Base-by-base conservation (phyloP, 78 protist genomes). In the Mastigamoeba balamuthi region DNA sequence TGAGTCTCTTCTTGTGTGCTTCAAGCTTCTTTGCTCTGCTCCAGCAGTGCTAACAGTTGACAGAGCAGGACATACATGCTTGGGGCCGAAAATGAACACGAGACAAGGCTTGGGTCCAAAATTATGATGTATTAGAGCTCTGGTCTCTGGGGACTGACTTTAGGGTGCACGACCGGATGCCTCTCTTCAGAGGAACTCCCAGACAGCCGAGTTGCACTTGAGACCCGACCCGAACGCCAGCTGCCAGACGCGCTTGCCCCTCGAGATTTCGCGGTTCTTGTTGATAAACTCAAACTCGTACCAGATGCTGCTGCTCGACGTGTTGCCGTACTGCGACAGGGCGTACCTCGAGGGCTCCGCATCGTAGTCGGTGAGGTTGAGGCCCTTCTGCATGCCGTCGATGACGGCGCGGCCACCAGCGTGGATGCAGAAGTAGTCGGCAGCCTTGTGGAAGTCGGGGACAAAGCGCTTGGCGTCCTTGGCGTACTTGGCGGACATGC, bases 331-430 rank as follows among this genome's bases (percentile, higher is more conserved):
- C 35, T 89, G 58, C 44, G 86, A 75, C 48, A 86, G 87, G 7
- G 92, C 74, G 42, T 88, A 83, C 40, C 94, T 78, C n/a, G 93
- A 88, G 36, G 94, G 94, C 52, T 78, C 91, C 0, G 70, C 79
- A 63, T 91, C 90, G 23, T 88, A 41, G 36, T 76, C 63, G 10
- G 77, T 8, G 66, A 91, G 77, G 4, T 75, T 63, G 40, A 91
- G 77, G 68, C 78, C 69, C 25, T 85, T 65, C 58, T 91, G 88
- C 10, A 87, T 73, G 64, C 83, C 81, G 63, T 91, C 92, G 40
- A 91, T 85, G 27, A 91, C 88, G 25, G 92, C 92, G 64, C 92
- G 89, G 71, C 95, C 93, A 66, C 95, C 95, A 9, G 95, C 89
- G 74, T 91, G 95, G 67, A 87, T 86, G 83, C 91, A 86, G 48